These are phyloP conservation scores for Leucoagaricus sp. DNA, from an alignment of 1,284 basidiomycete species.

Conservation along the genomic window DNA sequence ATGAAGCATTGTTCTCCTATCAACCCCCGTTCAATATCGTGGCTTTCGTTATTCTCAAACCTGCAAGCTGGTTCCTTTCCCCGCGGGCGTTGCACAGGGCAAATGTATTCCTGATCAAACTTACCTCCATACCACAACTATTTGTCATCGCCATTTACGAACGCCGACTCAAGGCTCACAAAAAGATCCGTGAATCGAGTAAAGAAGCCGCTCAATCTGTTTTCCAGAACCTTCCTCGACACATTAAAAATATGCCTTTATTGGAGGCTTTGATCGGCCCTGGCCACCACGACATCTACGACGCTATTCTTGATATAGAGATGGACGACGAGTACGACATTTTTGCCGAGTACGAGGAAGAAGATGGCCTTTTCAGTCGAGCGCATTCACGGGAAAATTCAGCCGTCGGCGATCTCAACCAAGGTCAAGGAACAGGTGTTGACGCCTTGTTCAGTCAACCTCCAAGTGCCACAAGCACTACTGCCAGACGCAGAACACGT, in stretches of 20 bases:
- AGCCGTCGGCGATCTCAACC: neutral
- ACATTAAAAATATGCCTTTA: conserved; percentile 70
- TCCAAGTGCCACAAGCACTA: neutral
- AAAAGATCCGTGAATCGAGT: conserved; percentile 49
- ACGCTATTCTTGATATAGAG: conserved; percentile 77
- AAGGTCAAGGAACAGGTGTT: neutral
- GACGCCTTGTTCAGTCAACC: neutral
- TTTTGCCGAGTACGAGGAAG: conserved; percentile 50
- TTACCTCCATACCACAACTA: conserved; percentile 81
- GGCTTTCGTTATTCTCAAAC: conserved; percentile 78
- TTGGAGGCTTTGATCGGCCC: conserved; percentile 73
- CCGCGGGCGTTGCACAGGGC: conserved; percentile 75
- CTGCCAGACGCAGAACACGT: neutral
- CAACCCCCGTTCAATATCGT: conserved; percentile 85
- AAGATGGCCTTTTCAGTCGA: conserved; percentile 39
- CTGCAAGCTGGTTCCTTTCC: conserved; percentile 69
- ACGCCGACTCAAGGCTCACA: conserved; percentile 59
- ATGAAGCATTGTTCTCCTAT: conserved; percentile 89
- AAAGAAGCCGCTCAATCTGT: conserved; percentile 54
- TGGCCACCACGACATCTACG: conserved; percentile 62
- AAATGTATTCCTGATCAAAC: conserved; percentile 83
- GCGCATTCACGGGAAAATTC: conserved; percentile 42
- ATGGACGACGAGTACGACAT: conserved; percentile 47
- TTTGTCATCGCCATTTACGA: conserved; percentile 82
- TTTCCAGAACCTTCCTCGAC: conserved; percentile 66